These are phyloP conservation scores for Skeletonema grethae DNA, from an alignment of 108 stramenopile species.

Conservation along the genomic window DNA sequence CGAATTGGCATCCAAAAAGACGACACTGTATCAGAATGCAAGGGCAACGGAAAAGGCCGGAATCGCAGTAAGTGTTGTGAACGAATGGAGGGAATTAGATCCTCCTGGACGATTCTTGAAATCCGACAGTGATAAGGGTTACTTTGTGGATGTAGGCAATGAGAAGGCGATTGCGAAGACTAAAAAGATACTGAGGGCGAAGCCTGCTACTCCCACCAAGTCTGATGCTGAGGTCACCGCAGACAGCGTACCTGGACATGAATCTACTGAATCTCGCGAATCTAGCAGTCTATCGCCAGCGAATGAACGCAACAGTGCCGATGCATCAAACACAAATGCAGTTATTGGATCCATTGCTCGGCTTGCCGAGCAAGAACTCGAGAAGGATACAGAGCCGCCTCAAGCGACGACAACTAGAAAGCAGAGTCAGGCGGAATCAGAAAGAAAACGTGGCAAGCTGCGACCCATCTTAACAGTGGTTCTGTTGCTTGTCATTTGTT, in stretches of 20 bases:
- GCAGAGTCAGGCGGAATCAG: background rate
- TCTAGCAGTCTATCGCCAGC: background rate
- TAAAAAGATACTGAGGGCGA: background rate
- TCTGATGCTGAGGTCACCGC: background rate
- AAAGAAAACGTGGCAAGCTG: background rate
- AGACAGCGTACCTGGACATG: background rate
- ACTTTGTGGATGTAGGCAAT: background rate
- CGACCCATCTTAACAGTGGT: background rate
- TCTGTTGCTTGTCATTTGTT: background rate
- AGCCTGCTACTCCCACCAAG: background rate
- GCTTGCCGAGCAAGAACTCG: background rate
- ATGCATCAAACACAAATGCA: background rate
- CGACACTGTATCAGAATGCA: background rate
- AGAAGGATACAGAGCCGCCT: background rate
- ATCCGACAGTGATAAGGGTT: background rate
- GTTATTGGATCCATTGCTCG: background rate
- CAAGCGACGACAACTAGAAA: background rate
- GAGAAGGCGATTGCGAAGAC: conserved; percentile 4
- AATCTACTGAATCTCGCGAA: background rate
- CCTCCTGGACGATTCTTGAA: conserved; percentile 8
- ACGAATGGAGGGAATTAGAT: conserved; percentile 6
- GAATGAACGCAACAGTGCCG: background rate
- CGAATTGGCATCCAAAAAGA: background rate
- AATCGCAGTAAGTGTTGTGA: background rate
- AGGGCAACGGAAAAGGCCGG: background rate